Percentiles rank a stretch among this genome's conserved stretches.
These are phyloP conservation scores for Ustilago cynodontis DNA, from an alignment of 1,284 basidiomycete species.

Conservation along the genomic window DNA sequence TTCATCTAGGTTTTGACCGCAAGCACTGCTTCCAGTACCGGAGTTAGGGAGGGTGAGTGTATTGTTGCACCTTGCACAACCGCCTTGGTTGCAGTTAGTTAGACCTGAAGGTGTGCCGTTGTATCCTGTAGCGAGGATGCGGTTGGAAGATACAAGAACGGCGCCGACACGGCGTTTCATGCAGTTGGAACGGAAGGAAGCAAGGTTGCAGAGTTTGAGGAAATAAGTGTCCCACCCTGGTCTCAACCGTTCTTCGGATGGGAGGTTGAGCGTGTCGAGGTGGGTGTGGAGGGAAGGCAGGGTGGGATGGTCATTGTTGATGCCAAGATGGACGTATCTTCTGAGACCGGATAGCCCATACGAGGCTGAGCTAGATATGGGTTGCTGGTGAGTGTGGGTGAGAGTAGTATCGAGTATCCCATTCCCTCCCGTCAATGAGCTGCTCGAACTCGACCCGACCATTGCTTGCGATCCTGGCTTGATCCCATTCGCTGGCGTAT, in stretches of 20 bases:
- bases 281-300: constrained; percentile 76
- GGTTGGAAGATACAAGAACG: constrained; percentile 82
- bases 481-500: background rate
- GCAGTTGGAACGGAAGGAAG: constrained; percentile 69
- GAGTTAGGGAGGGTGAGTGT: constrained; percentile 17
- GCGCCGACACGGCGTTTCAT: constrained; percentile 98
- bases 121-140: constrained; percentile 96
- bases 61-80: constrained; percentile 66
- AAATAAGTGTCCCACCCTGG: constrained; percentile 70
- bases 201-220: constrained; percentile 66
- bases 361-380: background rate
- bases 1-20: constrained; percentile 78
- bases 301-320: constrained; percentile 79
- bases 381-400: constrained; percentile 27
- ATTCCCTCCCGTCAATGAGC: constrained; percentile 23
- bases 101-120: constrained; percentile 95
- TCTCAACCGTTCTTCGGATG: constrained; percentile 82
- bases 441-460: constrained; percentile 24
- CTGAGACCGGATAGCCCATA: constrained; percentile 25
- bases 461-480: constrained; percentile 1
- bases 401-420: constrained; percentile 24
- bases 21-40: constrained; percentile 41
- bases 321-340: constrained; percentile 74
- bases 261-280: constrained; percentile 79
- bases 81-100: constrained; percentile 70